Conservation (phyloP, 306 rosid species). For the Sesbania bispinosa region DNA sequence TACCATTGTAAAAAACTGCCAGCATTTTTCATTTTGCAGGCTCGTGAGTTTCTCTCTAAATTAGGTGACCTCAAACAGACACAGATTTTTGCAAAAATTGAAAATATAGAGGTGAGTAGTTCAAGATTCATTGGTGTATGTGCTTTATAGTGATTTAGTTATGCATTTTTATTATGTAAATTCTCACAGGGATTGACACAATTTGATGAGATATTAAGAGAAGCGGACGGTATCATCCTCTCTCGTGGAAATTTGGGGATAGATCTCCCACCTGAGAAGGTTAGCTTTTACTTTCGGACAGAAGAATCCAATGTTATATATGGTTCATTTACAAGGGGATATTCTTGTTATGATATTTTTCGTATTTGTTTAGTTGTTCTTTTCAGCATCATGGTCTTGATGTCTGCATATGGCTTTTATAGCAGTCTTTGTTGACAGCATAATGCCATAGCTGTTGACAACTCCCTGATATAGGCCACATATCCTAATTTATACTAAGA, state of each 20-base stretch:
- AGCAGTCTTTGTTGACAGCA: background rate
- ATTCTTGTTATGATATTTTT: constrained; percentile 14
- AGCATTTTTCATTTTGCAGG: constrained; percentile 55
- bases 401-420: background rate
- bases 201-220: constrained; percentile 81
- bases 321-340: background rate
- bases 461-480: background rate
- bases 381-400: background rate
- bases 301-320: background rate
- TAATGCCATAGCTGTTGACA: background rate
- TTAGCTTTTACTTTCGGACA: constrained; percentile 32
- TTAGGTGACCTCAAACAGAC: constrained; percentile 63
- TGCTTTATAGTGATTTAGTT: constrained; percentile 14
- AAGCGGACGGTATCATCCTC: constrained; percentile 80
- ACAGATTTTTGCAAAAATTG: constrained; percentile 78
- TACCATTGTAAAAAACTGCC: background rate
- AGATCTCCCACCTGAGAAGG: constrained; percentile 96
- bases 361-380: too few species aligned
- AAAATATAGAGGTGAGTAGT: constrained; percentile 59
- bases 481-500: background rate
- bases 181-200: constrained; percentile 59
- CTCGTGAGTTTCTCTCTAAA: constrained; percentile 40
- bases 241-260: constrained; percentile 91
- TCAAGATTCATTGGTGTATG: background rate
- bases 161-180: constrained; percentile 18